Percentiles rank a stretch among this genome's conserved stretches.
Conservation (phyloP, 352 stramenopile species). For the Blastocystis sp. region DNA sequence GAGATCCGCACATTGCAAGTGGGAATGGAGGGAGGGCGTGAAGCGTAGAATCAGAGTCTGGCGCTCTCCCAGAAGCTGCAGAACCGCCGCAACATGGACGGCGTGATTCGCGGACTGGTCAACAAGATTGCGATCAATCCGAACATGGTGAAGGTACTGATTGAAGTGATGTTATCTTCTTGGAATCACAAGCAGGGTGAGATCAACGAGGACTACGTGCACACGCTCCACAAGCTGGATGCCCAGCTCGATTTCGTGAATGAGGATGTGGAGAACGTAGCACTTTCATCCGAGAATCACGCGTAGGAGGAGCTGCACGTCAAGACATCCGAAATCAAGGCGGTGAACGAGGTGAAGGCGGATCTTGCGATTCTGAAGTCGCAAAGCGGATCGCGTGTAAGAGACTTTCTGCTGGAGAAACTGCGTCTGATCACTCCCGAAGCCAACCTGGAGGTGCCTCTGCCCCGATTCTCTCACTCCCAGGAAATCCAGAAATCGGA, state of each 20-base stretch:
- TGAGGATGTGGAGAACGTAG: background rate
- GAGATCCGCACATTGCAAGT: slow-evolving; percentile 29
- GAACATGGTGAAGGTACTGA: slow-evolving; percentile 48
- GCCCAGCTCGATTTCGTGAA: slow-evolving; percentile 27
- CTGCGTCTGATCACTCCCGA: slow-evolving; percentile 25
- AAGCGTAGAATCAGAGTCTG: slow-evolving; percentile 22
- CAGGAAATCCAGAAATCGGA: background rate
- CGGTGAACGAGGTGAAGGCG: slow-evolving; percentile 17
- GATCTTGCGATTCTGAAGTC: slow-evolving; percentile 35
- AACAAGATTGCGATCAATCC: slow-evolving; percentile 52
- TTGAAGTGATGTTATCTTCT: background rate
- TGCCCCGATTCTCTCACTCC: background rate
- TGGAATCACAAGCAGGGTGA: background rate
- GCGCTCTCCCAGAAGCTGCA: slow-evolving; percentile 25
- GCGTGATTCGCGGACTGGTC: slow-evolving; percentile 27
- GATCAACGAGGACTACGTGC: slow-evolving; percentile 32
- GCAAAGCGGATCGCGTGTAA: slow-evolving; percentile 6
- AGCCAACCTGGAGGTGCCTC: background rate
- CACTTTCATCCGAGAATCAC: background rate
- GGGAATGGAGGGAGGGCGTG: background rate
- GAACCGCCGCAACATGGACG: slow-evolving; percentile 23
- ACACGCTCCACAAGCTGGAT: slow-evolving; percentile 45
- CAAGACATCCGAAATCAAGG: background rate
- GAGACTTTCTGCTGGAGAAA: background rate
- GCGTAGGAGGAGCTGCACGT: slow-evolving; percentile 12